Conservation (phyloP, 805 yeast genomes). For the Metschnikowia lunata region DNA sequence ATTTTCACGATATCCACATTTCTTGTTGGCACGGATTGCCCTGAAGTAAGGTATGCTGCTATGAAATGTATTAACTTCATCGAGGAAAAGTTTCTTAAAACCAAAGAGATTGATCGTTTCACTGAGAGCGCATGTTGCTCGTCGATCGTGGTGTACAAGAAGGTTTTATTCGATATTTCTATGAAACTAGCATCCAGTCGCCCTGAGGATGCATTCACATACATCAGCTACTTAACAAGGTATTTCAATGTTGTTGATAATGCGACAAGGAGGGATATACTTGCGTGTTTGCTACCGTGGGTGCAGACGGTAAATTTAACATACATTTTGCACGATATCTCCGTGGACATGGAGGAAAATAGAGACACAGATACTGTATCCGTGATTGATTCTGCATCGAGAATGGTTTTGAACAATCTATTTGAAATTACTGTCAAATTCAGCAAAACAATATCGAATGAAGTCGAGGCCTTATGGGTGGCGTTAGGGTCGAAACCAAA, state of each 20-base stretch:
- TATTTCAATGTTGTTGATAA: slow-evolving; percentile 55
- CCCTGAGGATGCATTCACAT: slow-evolving; percentile 54
- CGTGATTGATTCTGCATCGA: slow-evolving; percentile 26
- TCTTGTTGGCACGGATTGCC: slow-evolving; percentile 71
- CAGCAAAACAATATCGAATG: slow-evolving; percentile 71
- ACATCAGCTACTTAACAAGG: slow-evolving; percentile 71
- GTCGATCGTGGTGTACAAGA: slow-evolving; percentile 79
- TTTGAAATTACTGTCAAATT: slow-evolving; percentile 81
- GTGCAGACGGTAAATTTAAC: slow-evolving; percentile 74
- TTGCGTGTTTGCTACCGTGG: slow-evolving; percentile 87
- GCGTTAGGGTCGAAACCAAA: slow-evolving; percentile 73
- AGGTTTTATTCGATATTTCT: slow-evolving; percentile 78
- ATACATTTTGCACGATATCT: slow-evolving; percentile 4
- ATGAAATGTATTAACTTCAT: slow-evolving; percentile 62
- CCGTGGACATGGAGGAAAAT: slow-evolving; percentile 3
- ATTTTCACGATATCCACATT: slow-evolving; percentile 71
- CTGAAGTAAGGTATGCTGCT: slow-evolving; percentile 66
- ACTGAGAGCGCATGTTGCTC: slow-evolving; percentile 69
- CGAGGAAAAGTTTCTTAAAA: slow-evolving; percentile 46
- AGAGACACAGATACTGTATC: not conserved
- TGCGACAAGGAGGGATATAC: slow-evolving; percentile 67
- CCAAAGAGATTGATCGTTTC: slow-evolving; percentile 52
- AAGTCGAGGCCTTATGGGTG: slow-evolving; percentile 93
- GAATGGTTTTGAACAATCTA: slow-evolving; percentile 75
- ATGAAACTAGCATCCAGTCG: slow-evolving; percentile 60